Conservation (phyloP, 78 protist species). For the Guillardia theta region DNA sequence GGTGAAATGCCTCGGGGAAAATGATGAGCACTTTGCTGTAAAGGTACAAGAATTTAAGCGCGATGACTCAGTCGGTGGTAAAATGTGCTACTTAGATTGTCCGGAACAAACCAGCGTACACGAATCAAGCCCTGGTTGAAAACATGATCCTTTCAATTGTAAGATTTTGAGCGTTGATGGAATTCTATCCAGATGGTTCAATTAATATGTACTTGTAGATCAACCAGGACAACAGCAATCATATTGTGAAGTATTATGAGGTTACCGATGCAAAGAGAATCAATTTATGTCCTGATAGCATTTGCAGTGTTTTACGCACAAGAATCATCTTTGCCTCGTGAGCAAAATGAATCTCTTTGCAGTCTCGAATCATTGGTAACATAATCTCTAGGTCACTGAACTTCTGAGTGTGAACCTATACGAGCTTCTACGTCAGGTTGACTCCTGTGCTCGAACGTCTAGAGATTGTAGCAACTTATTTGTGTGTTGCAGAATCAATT, state of each 20-base stretch:
- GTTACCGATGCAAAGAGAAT: too few relatives aligned
- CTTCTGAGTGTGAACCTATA: constrained; percentile 57
- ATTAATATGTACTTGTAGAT: background rate
- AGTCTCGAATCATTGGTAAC: too few relatives aligned
- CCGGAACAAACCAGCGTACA: constrained; percentile 12
- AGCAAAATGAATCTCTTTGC: too few relatives aligned
- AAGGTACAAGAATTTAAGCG: too few relatives aligned
- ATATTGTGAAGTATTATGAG: constrained; percentile 43
- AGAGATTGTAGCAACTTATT: too few relatives aligned
- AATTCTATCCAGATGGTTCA: background rate
- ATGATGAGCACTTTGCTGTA: background rate
- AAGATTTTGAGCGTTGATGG: background rate
- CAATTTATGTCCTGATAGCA: too few relatives aligned
- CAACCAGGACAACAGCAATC: constrained; percentile 34
- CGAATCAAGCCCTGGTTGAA: constrained; percentile 21
- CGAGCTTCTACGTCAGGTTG: constrained; percentile 60
- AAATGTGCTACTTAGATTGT: too few relatives aligned
- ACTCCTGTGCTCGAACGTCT: too few relatives aligned
- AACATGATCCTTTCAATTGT: background rate
- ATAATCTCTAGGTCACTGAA: constrained; percentile 49
- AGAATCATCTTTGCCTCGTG: constrained; percentile 65
- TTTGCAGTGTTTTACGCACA: too few relatives aligned
- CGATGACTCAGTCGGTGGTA: too few relatives aligned
- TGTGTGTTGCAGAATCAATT: background rate
- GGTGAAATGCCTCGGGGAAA: background rate